Evolutionary conservation across 1,284 basidiomycete genomes (phyloP).

Genomic region (Neonothopanus nambi): DNA sequence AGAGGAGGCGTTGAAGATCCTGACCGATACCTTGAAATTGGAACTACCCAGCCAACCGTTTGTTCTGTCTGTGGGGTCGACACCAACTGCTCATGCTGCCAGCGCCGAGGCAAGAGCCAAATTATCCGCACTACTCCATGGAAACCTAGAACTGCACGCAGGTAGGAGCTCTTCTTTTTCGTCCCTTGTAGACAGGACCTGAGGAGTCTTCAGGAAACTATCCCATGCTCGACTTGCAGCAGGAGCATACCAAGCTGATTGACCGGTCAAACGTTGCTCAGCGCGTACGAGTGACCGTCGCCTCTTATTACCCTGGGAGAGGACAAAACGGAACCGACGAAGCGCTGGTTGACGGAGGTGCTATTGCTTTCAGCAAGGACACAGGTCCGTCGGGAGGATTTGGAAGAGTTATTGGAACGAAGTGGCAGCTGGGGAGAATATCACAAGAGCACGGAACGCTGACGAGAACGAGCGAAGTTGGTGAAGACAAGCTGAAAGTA

Average conservation of each 20-base stretch:
- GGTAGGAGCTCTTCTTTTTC: constrained; percentile 45
- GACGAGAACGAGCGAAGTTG: constrained; percentile 33
- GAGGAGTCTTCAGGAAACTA: constrained; percentile 64
- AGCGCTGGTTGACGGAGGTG: constrained; percentile 79
- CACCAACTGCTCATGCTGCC: constrained; percentile 81
- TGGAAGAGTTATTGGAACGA: constrained; percentile 68
- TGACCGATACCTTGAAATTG: constrained; percentile 36
- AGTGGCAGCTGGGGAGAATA: constrained; percentile 74
- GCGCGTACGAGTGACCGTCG: constrained; percentile 68
- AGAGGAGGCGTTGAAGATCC: constrained; percentile 50
- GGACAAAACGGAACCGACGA: constrained; percentile 63
- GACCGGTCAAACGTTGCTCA: constrained; percentile 60
- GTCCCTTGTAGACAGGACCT: neutral
- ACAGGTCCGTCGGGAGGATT: constrained; percentile 70
- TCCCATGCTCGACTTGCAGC: constrained; percentile 83
- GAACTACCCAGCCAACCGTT: constrained; percentile 47
- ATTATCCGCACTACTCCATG: constrained; percentile 53
- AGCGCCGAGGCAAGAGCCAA: constrained; percentile 48
- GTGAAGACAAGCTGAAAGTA: constrained; percentile 41
- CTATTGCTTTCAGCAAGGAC: constrained; percentile 85
- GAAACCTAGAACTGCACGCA: constrained; percentile 74
- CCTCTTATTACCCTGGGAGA: constrained; percentile 76
- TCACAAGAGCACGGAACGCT: constrained; percentile 85
- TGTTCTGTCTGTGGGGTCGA: constrained; percentile 82
- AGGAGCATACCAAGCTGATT: constrained; percentile 73